Conservation (phyloP, 78 protist genomes). For the Dictyostelium capitatum region DNA sequence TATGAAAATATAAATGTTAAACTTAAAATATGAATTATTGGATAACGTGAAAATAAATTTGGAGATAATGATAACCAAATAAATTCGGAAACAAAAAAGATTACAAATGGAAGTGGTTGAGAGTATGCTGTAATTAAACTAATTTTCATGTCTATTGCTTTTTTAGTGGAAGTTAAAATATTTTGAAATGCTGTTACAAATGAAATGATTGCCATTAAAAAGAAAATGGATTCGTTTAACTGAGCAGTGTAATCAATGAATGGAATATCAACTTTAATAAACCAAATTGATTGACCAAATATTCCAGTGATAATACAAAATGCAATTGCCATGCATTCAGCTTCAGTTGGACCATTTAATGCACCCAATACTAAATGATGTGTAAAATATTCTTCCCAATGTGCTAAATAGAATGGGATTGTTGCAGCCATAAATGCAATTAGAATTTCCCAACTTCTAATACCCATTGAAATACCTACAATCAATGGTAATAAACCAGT, state of each 20-base stretch:
- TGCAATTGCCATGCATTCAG: constrained; percentile 38
- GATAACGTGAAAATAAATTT: neutral
- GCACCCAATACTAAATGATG: constrained; percentile 67
- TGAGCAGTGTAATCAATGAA: neutral
- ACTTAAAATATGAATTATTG: constrained; percentile 46
- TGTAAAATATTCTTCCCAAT: constrained; percentile 83
- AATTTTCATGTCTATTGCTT: constrained; percentile 53
- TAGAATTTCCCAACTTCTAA: constrained; percentile 26
- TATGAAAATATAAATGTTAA: constrained; percentile 68
- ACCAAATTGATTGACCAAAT: constrained; percentile 71
- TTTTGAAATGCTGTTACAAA: constrained; percentile 21
- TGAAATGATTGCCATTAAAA: constrained; percentile 20
- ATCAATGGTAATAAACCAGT: constrained; percentile 38
- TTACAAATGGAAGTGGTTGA: constrained; percentile 62
- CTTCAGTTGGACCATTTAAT: constrained; percentile 82
- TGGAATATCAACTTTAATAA: neutral
- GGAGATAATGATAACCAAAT: constrained; percentile 67
- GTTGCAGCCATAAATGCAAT: constrained; percentile 49
- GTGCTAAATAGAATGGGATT: constrained; percentile 80
- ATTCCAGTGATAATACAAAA: constrained; percentile 31
- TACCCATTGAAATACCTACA: constrained; percentile 49
- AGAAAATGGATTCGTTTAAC: constrained; percentile 23
- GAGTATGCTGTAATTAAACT: constrained; percentile 54
- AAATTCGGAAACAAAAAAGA: constrained; percentile 27
- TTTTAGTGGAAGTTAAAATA: constrained; percentile 7